Conservation (phyloP, 2,329 filamentous ascomycete species). For the Epichloe sylvatica region DNA sequence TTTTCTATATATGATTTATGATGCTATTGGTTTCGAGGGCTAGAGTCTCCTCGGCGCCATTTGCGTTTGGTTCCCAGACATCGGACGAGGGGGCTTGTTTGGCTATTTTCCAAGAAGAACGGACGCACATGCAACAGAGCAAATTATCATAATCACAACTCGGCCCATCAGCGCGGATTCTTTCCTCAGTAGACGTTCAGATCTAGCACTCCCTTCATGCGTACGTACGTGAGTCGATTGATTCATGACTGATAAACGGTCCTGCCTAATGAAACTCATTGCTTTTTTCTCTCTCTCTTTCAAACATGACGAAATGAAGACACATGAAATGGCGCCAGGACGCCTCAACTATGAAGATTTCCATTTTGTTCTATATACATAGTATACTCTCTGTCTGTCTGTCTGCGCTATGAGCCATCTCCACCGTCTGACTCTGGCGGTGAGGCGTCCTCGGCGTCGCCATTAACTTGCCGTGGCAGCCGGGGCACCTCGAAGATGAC, state of each 20-base stretch:
- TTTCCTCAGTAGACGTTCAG: too few species aligned
- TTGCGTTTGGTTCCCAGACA: too few species aligned
- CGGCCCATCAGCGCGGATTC: too few species aligned
- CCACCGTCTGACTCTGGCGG: slow-evolving; percentile 10
- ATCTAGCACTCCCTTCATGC: background rate
- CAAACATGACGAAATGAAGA: background rate
- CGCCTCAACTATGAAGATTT: background rate
- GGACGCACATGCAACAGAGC: background rate
- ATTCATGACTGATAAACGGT: background rate
- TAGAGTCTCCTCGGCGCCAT: background rate
- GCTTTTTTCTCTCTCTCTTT: background rate
- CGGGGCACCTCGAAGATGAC: slow-evolving; percentile 71
- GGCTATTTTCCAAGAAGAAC: background rate
- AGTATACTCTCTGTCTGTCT: background rate
- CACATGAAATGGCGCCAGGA: background rate
- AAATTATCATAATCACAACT: background rate
- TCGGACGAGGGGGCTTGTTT: too few species aligned
- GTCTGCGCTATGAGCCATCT: slow-evolving; percentile 9
- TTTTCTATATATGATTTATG: background rate
- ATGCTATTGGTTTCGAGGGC: background rate
- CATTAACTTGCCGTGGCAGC: slow-evolving; percentile 21
- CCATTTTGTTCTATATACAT: background rate
- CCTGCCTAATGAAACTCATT: too few species aligned
- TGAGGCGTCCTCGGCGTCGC: slow-evolving; percentile 12
- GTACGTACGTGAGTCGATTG: background rate